phyloP scores from a whole-genome alignment of 2,329 filamentous ascomycete genomes.

The Arthrobotrys sinensis region DNA sequence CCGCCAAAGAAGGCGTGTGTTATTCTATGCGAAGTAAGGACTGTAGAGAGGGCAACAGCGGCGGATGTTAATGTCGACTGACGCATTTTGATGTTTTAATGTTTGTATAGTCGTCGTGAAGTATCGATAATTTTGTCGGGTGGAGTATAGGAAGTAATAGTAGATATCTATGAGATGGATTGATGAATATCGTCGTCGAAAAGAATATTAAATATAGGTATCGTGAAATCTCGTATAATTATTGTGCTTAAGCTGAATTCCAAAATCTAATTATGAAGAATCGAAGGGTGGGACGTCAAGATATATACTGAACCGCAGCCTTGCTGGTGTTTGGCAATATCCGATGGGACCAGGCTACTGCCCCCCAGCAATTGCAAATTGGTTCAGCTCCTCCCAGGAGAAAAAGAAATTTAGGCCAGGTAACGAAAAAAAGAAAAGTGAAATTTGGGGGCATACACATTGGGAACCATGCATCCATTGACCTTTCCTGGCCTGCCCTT shows the following conservation, averaged over 20 bases:
- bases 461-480: conserved; percentile 54
- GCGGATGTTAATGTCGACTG: conserved; percentile 64
- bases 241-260: conserved; percentile 50
- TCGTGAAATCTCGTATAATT: conserved; percentile 56
- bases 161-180: conserved; percentile 37
- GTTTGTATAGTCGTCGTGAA: conserved; percentile 4
- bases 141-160: neutral
- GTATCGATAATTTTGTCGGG: conserved; percentile 3
- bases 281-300: conserved; percentile 60
- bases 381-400: conserved; percentile 59
- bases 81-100: conserved; percentile 62
- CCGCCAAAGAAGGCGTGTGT: conserved; percentile 65
- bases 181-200: conserved; percentile 39
- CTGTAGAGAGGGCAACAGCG: conserved; percentile 64
- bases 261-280: conserved; percentile 49
- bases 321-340: conserved; percentile 55
- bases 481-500: conserved; percentile 55
- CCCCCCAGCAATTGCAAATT: conserved; percentile 58
- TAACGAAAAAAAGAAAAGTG: conserved; percentile 51
- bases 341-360: conserved; percentile 56
- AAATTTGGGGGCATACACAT: conserved; percentile 59
- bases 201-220: conserved; percentile 31
- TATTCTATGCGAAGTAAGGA: conserved; percentile 64
- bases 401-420: conserved; percentile 45
- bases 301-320: conserved; percentile 50